Conservation (phyloP, 2,329 filamentous ascomycete genomes). For the Zymoseptoria crescenta region DNA sequence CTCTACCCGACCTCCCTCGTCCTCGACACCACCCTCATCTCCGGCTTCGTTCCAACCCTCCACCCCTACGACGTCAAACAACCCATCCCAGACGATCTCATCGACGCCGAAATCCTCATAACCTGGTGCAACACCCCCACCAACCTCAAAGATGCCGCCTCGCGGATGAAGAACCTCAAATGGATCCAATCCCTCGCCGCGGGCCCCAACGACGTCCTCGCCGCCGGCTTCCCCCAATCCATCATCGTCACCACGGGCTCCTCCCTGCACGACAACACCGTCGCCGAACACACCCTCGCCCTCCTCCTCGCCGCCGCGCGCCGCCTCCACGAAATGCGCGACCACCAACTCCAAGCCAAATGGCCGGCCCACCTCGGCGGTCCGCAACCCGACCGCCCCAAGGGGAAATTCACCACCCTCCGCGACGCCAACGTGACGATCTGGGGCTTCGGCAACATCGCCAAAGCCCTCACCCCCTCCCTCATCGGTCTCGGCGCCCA, state of each 20-base stretch:
- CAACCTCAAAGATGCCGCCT: slow-evolving; percentile 52
- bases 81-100: slow-evolving; percentile 49
- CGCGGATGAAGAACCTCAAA: slow-evolving; percentile 48
- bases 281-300: slow-evolving; percentile 57
- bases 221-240: slow-evolving; percentile 47
- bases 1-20: slow-evolving; percentile 58
- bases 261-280: slow-evolving; percentile 56
- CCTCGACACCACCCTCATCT: slow-evolving; percentile 47
- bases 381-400: slow-evolving; percentile 51
- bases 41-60: slow-evolving; percentile 53
- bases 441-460: slow-evolving; percentile 62
- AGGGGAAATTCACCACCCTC: slow-evolving; percentile 51
- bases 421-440: slow-evolving; percentile 51
- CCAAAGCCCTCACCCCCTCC: slow-evolving; percentile 51
- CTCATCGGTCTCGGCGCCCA: slow-evolving; percentile 49
- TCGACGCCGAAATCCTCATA: slow-evolving; percentile 54
- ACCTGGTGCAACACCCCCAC: slow-evolving; percentile 54
- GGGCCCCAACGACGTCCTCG: slow-evolving; percentile 57
- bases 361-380: slow-evolving; percentile 58
- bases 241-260: slow-evolving; percentile 55
- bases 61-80: slow-evolving; percentile 52
- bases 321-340: slow-evolving; percentile 55
- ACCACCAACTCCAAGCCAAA: slow-evolving; percentile 49
- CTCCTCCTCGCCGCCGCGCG: slow-evolving; percentile 50
- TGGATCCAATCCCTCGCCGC: slow-evolving; percentile 63